phyloP scores from a whole-genome alignment of 345 rosid species.

The Turnera subulata region DNA sequence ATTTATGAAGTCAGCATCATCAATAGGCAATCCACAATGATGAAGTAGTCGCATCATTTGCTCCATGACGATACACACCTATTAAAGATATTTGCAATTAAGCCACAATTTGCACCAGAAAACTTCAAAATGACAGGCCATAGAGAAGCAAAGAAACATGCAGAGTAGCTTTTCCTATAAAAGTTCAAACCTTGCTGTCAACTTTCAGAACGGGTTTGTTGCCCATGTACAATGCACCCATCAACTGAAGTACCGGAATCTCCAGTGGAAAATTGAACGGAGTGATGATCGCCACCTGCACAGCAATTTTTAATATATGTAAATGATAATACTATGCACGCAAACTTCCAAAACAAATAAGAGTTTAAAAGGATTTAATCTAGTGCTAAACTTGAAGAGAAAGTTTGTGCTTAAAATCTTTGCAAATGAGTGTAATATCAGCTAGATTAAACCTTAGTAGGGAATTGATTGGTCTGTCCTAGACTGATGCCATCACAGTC shows the following conservation, averaged over 20 bases:
- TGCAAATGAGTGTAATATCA: too few relatives aligned
- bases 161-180: not conserved
- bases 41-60: constrained; percentile 94
- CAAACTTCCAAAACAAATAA: too few relatives aligned
- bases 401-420: too few relatives aligned
- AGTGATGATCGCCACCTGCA: constrained; percentile 89
- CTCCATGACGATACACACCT: constrained; percentile 98
- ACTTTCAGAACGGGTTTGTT: constrained; percentile 93
- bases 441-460: too few relatives aligned
- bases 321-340: not conserved
- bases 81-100: constrained; percentile 8
- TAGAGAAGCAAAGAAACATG: not conserved
- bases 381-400: too few relatives aligned
- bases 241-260: constrained; percentile 93
- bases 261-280: constrained; percentile 97
- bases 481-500: too few relatives aligned
- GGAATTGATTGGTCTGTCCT: too few relatives aligned
- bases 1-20: constrained; percentile 91
- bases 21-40: constrained; percentile 79
- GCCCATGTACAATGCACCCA: constrained; percentile 99
- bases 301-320: not conserved
- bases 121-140: not conserved
- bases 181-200: constrained; percentile 88
- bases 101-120: constrained; percentile 7
- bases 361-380: too few relatives aligned